Conservation (phyloP, 2,329 filamentous ascomycete species). For the Diplodia intermedia region DNA sequence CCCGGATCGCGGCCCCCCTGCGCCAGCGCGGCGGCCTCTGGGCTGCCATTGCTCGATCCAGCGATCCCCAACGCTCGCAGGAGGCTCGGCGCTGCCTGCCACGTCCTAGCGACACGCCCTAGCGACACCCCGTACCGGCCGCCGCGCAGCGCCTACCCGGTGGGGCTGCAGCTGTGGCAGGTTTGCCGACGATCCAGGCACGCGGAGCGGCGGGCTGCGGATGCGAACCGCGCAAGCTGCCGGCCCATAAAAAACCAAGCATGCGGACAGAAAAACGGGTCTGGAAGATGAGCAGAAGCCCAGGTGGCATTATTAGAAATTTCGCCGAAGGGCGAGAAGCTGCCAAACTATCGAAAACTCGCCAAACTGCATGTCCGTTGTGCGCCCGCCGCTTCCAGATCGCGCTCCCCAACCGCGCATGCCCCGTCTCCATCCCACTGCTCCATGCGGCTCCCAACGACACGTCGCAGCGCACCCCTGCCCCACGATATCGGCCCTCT, state of each 20-base stretch:
- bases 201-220: conserved; percentile 17
- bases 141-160: conserved; percentile 7
- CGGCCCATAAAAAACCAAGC: conserved; percentile 30
- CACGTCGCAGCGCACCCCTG: conserved; percentile 21
- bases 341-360: conserved; percentile 26
- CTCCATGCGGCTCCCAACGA: conserved; percentile 15
- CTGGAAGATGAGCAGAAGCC: conserved; percentile 20
- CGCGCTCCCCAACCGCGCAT: conserved; percentile 9
- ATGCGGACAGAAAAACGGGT: conserved; percentile 28
- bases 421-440: conserved; percentile 9
- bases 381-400: conserved; percentile 22
- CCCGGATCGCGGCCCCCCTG: conserved; percentile 3
- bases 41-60: conserved; percentile 19
- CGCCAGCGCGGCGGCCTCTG: not conserved
- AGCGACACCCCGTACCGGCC: conserved; percentile 9
- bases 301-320: conserved; percentile 31
- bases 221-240: conserved; percentile 24
- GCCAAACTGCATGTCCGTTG: conserved; percentile 17
- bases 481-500: conserved; percentile 23
- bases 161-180: conserved; percentile 27
- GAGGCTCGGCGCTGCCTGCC: conserved; percentile 22
- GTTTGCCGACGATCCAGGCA: conserved; percentile 30
- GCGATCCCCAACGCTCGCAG: conserved; percentile 24
- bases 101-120: not conserved
- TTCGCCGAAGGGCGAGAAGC: conserved; percentile 26